These are phyloP conservation scores for Dactylellina haptotyla DNA, from an alignment of 2,329 filamentous ascomycete species.

Conservation along the genomic window DNA sequence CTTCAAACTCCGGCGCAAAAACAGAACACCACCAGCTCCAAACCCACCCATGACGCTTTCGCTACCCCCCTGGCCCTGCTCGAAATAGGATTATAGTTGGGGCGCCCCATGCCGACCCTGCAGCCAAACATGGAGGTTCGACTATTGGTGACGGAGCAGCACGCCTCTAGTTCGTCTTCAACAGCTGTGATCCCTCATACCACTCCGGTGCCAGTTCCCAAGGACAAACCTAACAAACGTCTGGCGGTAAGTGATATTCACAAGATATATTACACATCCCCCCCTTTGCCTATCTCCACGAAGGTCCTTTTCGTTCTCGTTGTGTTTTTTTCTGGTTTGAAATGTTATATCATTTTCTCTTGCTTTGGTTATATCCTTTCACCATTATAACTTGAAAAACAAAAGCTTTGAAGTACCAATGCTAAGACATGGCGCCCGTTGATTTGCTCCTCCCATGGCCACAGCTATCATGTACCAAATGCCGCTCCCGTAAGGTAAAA, in stretches of 20 bases:
- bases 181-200: not conserved
- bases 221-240: conserved; percentile 40
- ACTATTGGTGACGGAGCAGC: conserved; percentile 32
- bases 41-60: conserved; percentile 31
- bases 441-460: conserved; percentile 10
- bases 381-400: not conserved
- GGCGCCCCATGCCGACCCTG: conserved; percentile 1
- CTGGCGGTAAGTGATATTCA: conserved; percentile 40
- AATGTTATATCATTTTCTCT: not conserved
- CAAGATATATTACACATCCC: conserved; percentile 13
- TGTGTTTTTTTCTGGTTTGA: not conserved
- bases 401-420: not conserved
- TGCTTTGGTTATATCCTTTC: not conserved
- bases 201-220: conserved; percentile 1
- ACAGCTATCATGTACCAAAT: conserved; percentile 52
- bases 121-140: conserved; percentile 34
- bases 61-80: conserved; percentile 13
- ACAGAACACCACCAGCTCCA: conserved; percentile 2
- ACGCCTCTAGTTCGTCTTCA: too few species aligned
- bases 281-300: not conserved
- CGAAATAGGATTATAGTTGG: conserved; percentile 12
- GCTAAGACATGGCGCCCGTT: conserved; percentile 42
- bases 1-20: conserved; percentile 13
- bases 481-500: conserved; percentile 47
- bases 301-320: too few species aligned